These are phyloP conservation scores for Plenodomus biglobosus DNA, from an alignment of 2,329 filamentous ascomycete genomes.

Conservation along the genomic window DNA sequence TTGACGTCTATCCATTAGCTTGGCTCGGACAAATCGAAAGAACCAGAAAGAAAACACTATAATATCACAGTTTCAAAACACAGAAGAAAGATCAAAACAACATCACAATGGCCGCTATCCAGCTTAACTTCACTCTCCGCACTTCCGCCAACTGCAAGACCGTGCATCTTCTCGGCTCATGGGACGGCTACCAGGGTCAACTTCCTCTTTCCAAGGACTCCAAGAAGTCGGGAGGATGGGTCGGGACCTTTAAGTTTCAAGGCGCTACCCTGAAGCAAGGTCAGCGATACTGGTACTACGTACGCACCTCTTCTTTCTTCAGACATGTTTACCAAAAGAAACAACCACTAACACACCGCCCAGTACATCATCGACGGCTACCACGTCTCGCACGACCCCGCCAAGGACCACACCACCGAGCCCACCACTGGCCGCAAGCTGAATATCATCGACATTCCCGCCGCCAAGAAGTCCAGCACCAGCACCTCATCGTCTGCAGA, in stretches of 20 bases:
- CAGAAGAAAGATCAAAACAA: conserved; percentile 26
- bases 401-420: conserved; percentile 84
- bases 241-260: conserved; percentile 95
- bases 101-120: conserved; percentile 76
- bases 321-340: conserved; percentile 15
- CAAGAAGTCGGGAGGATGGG: conserved; percentile 88
- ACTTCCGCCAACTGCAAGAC: conserved; percentile 96
- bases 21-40: conserved; percentile 37
- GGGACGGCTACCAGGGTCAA: conserved; percentile 95
- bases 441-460: conserved; percentile 92
- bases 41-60: conserved; percentile 22
- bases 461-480: conserved; percentile 42
- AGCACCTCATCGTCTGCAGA: conserved; percentile 48
- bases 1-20: conserved; percentile 43
- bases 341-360: conserved; percentile 4
- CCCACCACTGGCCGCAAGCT: conserved; percentile 95
- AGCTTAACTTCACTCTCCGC: conserved; percentile 93
- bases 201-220: conserved; percentile 91
- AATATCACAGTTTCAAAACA: conserved; percentile 20
- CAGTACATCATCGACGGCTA: conserved; percentile 97
- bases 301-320: conserved; percentile 35
- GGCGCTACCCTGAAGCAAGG: conserved; percentile 81
- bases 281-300: conserved; percentile 98
- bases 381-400: conserved; percentile 95
- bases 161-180: conserved; percentile 94